Percentiles rank a stretch among this genome's conserved stretches.
Evolutionary conservation across 2,329 filamentous ascomycete species (phyloP).

Genomic region (Triangularia setosa): DNA sequence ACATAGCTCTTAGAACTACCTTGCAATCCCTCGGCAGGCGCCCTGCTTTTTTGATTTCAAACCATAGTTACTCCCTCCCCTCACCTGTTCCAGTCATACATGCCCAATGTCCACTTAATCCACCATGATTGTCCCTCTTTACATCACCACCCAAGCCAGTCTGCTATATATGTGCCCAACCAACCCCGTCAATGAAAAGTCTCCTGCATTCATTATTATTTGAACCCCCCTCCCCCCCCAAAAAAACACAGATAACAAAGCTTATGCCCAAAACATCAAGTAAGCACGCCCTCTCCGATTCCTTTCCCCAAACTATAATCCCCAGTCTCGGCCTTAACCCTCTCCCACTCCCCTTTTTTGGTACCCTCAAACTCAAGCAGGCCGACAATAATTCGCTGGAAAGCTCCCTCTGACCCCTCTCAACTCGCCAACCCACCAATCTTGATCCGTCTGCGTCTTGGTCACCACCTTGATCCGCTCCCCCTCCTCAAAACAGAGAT

Average conservation of each 20-base stretch:
- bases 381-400: constrained; percentile 73
- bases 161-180: neutral
- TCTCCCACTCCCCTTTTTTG: neutral
- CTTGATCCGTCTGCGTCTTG: constrained; percentile 74
- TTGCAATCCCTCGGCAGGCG: neutral
- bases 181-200: neutral
- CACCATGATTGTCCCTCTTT: neutral
- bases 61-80: neutral
- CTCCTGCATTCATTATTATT: neutral
- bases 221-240: too few relatives aligned
- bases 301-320: neutral
- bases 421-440: constrained; percentile 85
- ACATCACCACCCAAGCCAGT: neutral
- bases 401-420: constrained; percentile 66
- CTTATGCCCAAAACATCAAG: neutral
- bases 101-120: neutral
- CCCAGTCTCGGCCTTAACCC: neutral
- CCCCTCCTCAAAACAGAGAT: constrained; percentile 71
- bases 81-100: neutral
- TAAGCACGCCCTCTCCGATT: neutral
- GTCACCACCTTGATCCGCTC: constrained; percentile 74
- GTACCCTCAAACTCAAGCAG: constrained; percentile 2
- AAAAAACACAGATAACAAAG: neutral
- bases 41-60: neutral
- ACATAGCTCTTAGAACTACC: neutral